Conservation (phyloP, 495 filamentous ascomycete species). For the Pyrenopolyporus hunteri region DNA sequence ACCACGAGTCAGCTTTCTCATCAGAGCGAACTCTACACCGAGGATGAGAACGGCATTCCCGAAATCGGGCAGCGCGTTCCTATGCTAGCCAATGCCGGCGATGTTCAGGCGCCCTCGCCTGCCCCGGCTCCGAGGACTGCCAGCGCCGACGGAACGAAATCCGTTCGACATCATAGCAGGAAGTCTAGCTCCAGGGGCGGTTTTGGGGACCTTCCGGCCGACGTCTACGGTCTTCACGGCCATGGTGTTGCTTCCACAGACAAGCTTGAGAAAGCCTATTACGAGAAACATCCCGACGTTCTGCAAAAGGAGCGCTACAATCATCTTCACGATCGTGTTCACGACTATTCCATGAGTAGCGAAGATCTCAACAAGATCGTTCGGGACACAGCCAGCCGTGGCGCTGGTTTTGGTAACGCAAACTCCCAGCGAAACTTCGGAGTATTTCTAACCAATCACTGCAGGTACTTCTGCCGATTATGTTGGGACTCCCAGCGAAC, state of each 20-base stretch:
- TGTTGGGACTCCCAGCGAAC: slow-evolving; percentile 73
- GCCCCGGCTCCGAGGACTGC: slow-evolving; percentile 66
- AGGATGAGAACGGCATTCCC: slow-evolving; percentile 84
- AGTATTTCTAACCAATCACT: slow-evolving; percentile 46
- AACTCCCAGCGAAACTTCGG: slow-evolving; percentile 43
- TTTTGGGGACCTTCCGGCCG: slow-evolving; percentile 62
- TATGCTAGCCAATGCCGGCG: slow-evolving; percentile 91
- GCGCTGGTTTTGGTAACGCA: slow-evolving; percentile 68
- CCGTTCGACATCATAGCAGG: slow-evolving; percentile 70
- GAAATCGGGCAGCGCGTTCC: slow-evolving; percentile 90
- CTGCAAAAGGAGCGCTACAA: slow-evolving; percentile 68
- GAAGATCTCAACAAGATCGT: slow-evolving; percentile 93
- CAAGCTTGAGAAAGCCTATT: slow-evolving; percentile 85
- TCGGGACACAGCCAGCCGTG: slow-evolving; percentile 67
- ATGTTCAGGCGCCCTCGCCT: slow-evolving; percentile 95
- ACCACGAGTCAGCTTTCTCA: slow-evolving; percentile 61
- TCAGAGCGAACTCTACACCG: slow-evolving; percentile 52
- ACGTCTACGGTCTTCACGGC: slow-evolving; percentile 85
- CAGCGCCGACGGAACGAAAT: slow-evolving; percentile 61
- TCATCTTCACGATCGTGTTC: slow-evolving; percentile 64
- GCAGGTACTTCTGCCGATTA: slow-evolving; percentile 52
- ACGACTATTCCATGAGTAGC: slow-evolving; percentile 87
- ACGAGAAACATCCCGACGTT: slow-evolving; percentile 84
- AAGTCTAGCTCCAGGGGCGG: slow-evolving; percentile 53
- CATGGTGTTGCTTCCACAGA: slow-evolving; percentile 73